phyloP scores from a whole-genome alignment of 345 rosid species.

The Xanthoceras sorbifolium region DNA sequence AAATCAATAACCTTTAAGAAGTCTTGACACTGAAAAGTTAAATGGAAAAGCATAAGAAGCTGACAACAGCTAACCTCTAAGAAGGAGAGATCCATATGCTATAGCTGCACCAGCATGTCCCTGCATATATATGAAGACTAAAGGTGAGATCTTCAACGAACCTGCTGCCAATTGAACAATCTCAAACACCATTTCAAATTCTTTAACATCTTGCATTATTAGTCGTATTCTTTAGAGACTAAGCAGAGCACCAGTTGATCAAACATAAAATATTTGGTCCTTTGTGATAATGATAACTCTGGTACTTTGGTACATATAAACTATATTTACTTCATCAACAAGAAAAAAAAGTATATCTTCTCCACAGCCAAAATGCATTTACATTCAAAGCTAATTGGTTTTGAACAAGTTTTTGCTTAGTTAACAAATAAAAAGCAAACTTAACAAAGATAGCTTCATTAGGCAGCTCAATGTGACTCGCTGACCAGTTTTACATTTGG shows the following conservation, averaged over 20 bases:
- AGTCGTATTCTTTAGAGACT: not conserved
- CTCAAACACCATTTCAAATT: not conserved
- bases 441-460: not conserved
- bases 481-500: not conserved
- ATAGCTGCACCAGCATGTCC: slow-evolving; percentile 94
- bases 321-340: not conserved
- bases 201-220: not conserved
- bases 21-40: not conserved
- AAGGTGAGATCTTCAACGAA: not conserved
- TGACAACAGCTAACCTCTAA: slow-evolving; percentile 56
- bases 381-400: not conserved
- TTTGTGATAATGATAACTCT: not conserved
- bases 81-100: slow-evolving; percentile 89
- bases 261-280: not conserved
- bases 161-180: not conserved
- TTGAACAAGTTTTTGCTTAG: not conserved
- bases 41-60: slow-evolving; percentile 10
- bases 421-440: not conserved
- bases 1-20: not conserved
- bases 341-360: not conserved
- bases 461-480: not conserved
- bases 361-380: slow-evolving; percentile 3
- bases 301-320: not conserved
- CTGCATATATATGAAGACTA: slow-evolving; percentile 40
- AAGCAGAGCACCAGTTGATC: not conserved